Evolutionary conservation across 2,329 filamentous ascomycete genomes (phyloP).

Genomic region (Colletotrichum sp.): DNA sequence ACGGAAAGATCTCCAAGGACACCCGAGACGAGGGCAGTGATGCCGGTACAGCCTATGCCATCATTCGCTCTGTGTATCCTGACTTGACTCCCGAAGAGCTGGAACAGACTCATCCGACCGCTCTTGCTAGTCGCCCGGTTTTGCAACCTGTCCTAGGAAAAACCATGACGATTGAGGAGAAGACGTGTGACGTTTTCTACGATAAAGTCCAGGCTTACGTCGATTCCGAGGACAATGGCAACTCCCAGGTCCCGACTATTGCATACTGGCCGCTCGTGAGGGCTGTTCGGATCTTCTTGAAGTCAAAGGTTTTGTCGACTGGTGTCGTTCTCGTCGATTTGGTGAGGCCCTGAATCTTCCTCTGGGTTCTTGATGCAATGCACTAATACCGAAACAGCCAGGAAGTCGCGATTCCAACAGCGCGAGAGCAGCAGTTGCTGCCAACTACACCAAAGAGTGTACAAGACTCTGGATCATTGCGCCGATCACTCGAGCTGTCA

Average conservation of each 20-base stretch:
- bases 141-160: not conserved
- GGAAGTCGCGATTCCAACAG: slow-evolving; percentile 65
- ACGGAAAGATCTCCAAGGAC: slow-evolving; percentile 41
- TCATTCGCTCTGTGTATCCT: slow-evolving; percentile 52
- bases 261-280: slow-evolving; percentile 58
- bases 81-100: slow-evolving; percentile 3
- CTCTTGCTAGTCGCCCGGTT: not conserved
- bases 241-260: slow-evolving; percentile 4
- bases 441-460: slow-evolving; percentile 65
- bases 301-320: slow-evolving; percentile 35
- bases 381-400: slow-evolving; percentile 37
- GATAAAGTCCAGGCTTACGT: not conserved
- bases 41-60: slow-evolving; percentile 41
- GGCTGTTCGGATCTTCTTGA: slow-evolving; percentile 46
- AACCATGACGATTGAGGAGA: not conserved
- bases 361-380: not conserved
- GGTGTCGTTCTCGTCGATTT: slow-evolving; percentile 50
- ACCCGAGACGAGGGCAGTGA: slow-evolving; percentile 47
- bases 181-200: not conserved
- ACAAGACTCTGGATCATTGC: slow-evolving; percentile 67
- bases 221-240: not conserved
- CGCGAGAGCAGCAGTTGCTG: slow-evolving; percentile 61
- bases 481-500: slow-evolving; percentile 63
- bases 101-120: not conserved
- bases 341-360: slow-evolving; percentile 30